Evolutionary conservation across 768 basidiomycete genomes (phyloP).

Genomic region (Tricholoma sp.): DNA sequence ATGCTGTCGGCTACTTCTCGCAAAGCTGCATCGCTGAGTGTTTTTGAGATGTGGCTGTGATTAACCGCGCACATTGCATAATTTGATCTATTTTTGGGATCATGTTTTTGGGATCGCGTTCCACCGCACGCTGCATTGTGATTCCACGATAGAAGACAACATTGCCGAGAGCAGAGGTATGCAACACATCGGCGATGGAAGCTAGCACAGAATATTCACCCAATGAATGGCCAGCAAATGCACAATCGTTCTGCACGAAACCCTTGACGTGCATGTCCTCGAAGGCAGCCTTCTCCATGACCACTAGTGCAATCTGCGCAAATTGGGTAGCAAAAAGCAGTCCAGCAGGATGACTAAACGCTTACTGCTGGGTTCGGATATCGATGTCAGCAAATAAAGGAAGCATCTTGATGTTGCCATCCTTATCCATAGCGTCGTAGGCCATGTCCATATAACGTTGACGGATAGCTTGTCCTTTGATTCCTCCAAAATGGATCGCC

Average conservation of each 20-base stretch:
- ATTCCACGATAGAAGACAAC: conserved; percentile 99
- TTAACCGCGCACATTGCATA: conserved; percentile 99
- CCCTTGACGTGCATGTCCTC: too few relatives aligned
- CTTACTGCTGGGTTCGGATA: too few relatives aligned
- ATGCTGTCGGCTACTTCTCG: conserved; percentile 95
- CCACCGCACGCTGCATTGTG: conserved; percentile 99
- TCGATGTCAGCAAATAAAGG: too few relatives aligned
- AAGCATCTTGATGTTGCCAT: too few relatives aligned
- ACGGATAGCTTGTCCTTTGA: conserved; percentile 96
- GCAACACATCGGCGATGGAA: conserved; percentile 94
- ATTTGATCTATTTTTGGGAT: conserved; percentile 90
- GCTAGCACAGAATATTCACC: too few relatives aligned
- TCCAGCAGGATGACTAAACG: too few relatives aligned
- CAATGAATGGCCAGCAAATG: too few relatives aligned
- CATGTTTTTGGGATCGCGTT: conserved; percentile 89
- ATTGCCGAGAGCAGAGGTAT: conserved; percentile 92
- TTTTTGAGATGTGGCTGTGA: conserved; percentile 88
- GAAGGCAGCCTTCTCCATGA: too few relatives aligned
- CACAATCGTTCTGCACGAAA: too few relatives aligned
- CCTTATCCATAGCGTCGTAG: conserved; percentile 95
- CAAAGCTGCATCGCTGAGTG: conserved; percentile 93
- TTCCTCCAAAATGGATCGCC: too few relatives aligned
- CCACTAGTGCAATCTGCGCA: too few relatives aligned
- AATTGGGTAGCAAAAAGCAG: too few relatives aligned
- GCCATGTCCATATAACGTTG: conserved; percentile 99